Conservation (phyloP, 1,139 yeast species). For the Scheffersomyces illinoinensis region DNA sequence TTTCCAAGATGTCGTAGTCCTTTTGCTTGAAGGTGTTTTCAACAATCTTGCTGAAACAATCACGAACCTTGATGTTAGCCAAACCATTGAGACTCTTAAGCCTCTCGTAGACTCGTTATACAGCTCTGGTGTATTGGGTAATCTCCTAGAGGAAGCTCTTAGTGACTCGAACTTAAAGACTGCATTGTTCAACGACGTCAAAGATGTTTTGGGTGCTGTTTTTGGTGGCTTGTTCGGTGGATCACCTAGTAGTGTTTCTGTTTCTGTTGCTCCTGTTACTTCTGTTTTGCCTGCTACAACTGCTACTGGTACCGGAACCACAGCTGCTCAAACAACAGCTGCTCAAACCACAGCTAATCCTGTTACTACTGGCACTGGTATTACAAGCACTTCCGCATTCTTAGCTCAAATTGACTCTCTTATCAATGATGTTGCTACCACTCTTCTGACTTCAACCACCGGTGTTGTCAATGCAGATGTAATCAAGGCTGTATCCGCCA, state of each 20-base stretch:
- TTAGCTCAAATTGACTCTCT: background rate
- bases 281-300: background rate
- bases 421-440: background rate
- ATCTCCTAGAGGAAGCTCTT: conserved; percentile 27
- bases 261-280: background rate
- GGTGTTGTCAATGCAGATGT: background rate
- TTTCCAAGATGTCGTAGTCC: conserved; percentile 30
- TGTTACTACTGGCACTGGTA: background rate
- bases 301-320: background rate
- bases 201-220: background rate
- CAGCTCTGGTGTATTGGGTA: conserved; percentile 27
- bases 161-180: conserved; percentile 23
- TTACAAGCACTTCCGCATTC: background rate
- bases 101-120: conserved; percentile 24
- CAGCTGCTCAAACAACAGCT: conserved; percentile 1
- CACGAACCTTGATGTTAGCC: conserved; percentile 9
- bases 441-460: background rate
- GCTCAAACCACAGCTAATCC: background rate
- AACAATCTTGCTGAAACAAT: conserved; percentile 20
- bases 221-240: conserved; percentile 2
- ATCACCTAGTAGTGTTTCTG: conserved; percentile 4
- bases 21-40: conserved; percentile 26
- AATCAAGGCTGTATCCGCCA: conserved; percentile 1
- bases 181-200: conserved; percentile 23
- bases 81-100: conserved; percentile 19